Percentiles rank a stretch among this genome's conserved stretches.
phyloP scores from a whole-genome alignment of 2,329 filamentous ascomycete genomes.

The Calonectria henricotiae region DNA sequence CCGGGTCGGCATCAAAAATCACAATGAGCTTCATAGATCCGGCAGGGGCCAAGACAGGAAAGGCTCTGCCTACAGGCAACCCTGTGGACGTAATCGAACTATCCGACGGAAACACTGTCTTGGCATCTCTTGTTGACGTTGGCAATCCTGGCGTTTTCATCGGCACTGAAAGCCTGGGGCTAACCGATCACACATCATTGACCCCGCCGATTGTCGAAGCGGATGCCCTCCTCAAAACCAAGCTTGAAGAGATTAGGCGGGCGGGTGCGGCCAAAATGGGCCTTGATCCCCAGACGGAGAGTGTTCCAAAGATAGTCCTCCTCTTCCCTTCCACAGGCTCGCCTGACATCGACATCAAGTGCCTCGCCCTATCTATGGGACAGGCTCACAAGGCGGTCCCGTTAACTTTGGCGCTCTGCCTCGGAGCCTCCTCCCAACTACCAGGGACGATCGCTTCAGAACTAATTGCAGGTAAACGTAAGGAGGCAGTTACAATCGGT shows the following conservation, averaged over 20 bases:
- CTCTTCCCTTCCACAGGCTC: conserved; percentile 59
- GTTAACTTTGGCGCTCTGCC: conserved; percentile 70
- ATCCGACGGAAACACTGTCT: conserved; percentile 57
- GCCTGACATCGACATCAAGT: conserved; percentile 60
- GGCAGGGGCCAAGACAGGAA: conserved; percentile 76
- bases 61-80: conserved; percentile 67
- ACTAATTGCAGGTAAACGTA: conserved; percentile 48
- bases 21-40: conserved; percentile 75
- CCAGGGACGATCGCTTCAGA: conserved; percentile 62
- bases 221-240: conserved; percentile 60
- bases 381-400: conserved; percentile 73
- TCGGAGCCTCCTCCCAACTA: conserved; percentile 66
- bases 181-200: conserved; percentile 65
- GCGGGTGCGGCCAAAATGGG: conserved; percentile 76
- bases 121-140: conserved; percentile 74
- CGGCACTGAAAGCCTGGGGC: conserved; percentile 67
- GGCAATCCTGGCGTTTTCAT: conserved; percentile 78
- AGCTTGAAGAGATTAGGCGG: conserved; percentile 72
- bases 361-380: conserved; percentile 69
- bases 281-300: conserved; percentile 63
- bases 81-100: conserved; percentile 66
- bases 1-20: conserved; percentile 72
- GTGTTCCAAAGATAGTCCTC: conserved; percentile 75
- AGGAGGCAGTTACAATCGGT: conserved; percentile 60
- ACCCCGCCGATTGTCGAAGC: conserved; percentile 70